Evolutionary conservation across 306 rosid genomes (phyloP), one percentile per base, ranked within the genome.

Genomic region (Erythrophleum fordii): DNA sequence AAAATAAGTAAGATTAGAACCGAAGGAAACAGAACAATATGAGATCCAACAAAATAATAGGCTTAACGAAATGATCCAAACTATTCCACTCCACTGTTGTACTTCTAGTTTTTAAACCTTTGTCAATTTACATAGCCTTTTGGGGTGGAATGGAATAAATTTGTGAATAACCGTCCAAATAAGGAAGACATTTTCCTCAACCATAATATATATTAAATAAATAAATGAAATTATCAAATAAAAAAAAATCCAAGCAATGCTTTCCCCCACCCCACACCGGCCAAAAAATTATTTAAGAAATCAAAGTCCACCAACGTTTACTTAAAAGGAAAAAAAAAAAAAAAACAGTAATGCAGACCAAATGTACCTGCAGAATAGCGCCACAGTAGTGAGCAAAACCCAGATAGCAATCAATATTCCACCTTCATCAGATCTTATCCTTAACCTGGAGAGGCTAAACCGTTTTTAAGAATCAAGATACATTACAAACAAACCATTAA

Each of bases 341-440:
- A 16, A 56, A 78, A 37, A 75, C 55, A 77, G 72, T 28, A 77
- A 87, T 82, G 89, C 80, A 74, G 80, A 77, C 77, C 64, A 77
- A 55, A 78, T 34, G 58, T 66, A 84, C 85, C 87, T 80, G 83
- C 81, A 80, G 81, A 87, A 52, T 48, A 82, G 80, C 70, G 80
- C 73, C 52, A 69, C 78, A 49, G 29, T 44, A 75, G 23, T 41
- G 55, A 73, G 69, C n/a, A 51, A 78, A 79, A 81, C 67, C 69
- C 73, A 89, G 84, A 78, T 84, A 87, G 76, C 85, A 83, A 83
- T 80, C 87, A 87, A 76, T 39, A 42, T 11, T 67, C 77, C 84
- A 62, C 37, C 84, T 34, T 80, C 82, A 77, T 78, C 76, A 84
- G 90, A 91, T 91, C 93, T 87, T 85, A 68, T 39, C 73, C 77